phyloP scores from a whole-genome alignment of 495 filamentous ascomycete genomes.

The Letharia columbiana region DNA sequence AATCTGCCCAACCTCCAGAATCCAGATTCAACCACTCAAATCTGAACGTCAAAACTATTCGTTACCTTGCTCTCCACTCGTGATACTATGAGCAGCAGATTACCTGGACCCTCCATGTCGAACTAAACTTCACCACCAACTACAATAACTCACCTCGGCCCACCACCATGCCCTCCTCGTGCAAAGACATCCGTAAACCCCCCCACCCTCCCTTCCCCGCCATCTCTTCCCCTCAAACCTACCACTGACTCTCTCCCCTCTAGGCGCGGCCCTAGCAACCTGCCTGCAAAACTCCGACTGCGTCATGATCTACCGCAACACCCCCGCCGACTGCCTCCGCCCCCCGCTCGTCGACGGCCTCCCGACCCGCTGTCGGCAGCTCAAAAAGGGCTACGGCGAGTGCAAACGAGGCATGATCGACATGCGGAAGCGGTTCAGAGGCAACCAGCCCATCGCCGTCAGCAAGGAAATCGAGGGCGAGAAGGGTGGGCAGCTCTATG shows the following conservation, averaged over 20 bases:
- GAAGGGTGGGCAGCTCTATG: conserved; percentile 62
- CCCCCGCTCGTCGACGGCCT: conserved; percentile 67
- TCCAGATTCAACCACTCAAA: background rate
- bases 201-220: conserved; percentile 25
- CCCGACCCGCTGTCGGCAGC: conserved; percentile 81
- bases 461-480: conserved; percentile 50
- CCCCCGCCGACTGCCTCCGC: conserved; percentile 78
- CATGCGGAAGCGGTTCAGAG: conserved; percentile 97
- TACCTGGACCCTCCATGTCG: background rate
- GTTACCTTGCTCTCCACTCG: background rate
- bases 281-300: conserved; percentile 95
- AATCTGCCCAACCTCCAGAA: background rate
- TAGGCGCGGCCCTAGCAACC: conserved; percentile 82
- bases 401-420: conserved; percentile 96
- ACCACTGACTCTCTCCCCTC: conserved; percentile 9
- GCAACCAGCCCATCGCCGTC: conserved; percentile 77
- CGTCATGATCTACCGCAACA: conserved; percentile 81
- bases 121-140: background rate
- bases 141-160: background rate
- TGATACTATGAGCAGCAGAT: background rate
- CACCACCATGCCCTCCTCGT: conserved; percentile 81
- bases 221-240: conserved; percentile 8
- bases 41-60: background rate
- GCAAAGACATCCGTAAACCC: conserved; percentile 78
- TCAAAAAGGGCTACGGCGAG: conserved; percentile 84